A percentile compares a stretch with the other conserved stretches of the same genome.
phyloP scores from a whole-genome alignment of 192 early-diverging fungal genomes.

The Podila epicladia region DNA sequence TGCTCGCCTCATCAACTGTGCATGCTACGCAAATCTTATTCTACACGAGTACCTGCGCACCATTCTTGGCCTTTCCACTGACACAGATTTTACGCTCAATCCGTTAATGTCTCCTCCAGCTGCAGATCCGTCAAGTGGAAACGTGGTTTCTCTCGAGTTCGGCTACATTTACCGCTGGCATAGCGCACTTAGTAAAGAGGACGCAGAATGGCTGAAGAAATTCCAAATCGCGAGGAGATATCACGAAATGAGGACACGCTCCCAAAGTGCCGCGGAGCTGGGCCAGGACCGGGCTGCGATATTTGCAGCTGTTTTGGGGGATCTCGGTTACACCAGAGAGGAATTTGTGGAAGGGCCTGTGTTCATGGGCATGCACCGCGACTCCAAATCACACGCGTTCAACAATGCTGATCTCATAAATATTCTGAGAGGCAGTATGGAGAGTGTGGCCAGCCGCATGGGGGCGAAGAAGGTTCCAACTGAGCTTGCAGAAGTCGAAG shows the following conservation, averaged over 20 bases:
- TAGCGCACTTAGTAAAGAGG: constrained; percentile 52
- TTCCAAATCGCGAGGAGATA: constrained; percentile 1
- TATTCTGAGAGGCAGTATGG: not conserved
- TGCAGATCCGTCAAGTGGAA: constrained; percentile 45
- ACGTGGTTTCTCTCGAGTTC: constrained; percentile 57
- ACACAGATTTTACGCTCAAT: constrained; percentile 34
- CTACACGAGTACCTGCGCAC: constrained; percentile 57
- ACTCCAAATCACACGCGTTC: too few species aligned
- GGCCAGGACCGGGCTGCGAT: too few species aligned
- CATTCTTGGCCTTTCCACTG: constrained; percentile 48
- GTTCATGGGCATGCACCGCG: too few species aligned
- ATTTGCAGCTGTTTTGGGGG: too few species aligned
- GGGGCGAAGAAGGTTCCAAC: constrained; percentile 54
- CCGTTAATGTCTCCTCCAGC: constrained; percentile 26
- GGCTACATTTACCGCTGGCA: constrained; percentile 59
- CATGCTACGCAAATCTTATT: constrained; percentile 54
- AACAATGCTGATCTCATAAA: constrained; percentile 32
- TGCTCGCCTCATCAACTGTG: constrained; percentile 58
- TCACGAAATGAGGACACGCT: too few species aligned
- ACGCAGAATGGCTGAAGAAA: constrained; percentile 43
- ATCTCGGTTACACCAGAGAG: too few species aligned
- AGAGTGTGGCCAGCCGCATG: constrained; percentile 18
- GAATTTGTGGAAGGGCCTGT: too few species aligned
- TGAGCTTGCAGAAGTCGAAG: constrained; percentile 50
- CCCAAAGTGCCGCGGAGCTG: too few species aligned